Evolutionary conservation across 305 asterid species (phyloP).

Genomic region (Plantago coronopus): DNA sequence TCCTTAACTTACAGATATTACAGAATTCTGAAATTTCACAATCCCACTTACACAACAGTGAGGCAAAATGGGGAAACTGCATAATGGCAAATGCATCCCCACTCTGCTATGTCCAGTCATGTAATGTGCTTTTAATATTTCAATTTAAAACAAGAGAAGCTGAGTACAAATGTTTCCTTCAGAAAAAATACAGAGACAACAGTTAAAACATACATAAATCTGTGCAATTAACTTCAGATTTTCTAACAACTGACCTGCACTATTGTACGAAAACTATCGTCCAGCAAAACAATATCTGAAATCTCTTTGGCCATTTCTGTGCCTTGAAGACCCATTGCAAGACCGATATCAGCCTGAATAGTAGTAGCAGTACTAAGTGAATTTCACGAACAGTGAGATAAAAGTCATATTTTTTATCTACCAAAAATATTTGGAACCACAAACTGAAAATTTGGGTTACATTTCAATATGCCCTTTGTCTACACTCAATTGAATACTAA

Average conservation of each 20-base stretch:
- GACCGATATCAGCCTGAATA: slow-evolving; percentile 91
- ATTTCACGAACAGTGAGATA: slow-evolving; percentile 16
- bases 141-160: not conserved
- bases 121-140: not conserved
- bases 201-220: too few species aligned
- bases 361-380: slow-evolving; percentile 18
- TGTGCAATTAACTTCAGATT: too few species aligned
- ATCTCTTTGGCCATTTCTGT: slow-evolving; percentile 99
- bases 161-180: not conserved
- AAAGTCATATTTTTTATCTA: not conserved
- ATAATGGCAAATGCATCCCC: not conserved
- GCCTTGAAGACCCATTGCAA: slow-evolving; percentile 96
- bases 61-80: not conserved
- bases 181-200: not conserved
- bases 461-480: too few species aligned
- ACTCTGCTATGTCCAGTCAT: not conserved
- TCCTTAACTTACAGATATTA: not conserved
- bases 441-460: too few species aligned
- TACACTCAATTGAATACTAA: too few species aligned
- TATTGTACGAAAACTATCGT: slow-evolving; percentile 84
- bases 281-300: slow-evolving; percentile 88
- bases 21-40: not conserved
- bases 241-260: slow-evolving; percentile 61
- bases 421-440: not conserved
- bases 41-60: not conserved